phyloP scores from a whole-genome alignment of 495 filamentous ascomycete species.

The Neurospora sublineolata region DNA sequence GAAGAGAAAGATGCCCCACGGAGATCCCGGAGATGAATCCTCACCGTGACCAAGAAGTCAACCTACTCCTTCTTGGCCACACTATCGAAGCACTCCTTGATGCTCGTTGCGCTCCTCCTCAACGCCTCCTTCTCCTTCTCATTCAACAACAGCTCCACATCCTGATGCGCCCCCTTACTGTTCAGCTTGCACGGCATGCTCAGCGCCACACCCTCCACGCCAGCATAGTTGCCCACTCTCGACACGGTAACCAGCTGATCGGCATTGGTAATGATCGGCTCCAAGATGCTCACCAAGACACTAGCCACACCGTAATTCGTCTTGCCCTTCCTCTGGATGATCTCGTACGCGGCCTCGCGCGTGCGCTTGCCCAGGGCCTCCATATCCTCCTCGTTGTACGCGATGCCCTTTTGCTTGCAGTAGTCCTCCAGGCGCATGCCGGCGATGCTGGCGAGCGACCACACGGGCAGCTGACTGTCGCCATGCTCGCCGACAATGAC shows the following conservation, averaged over 20 bases:
- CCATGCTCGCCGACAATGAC: conserved; percentile 24
- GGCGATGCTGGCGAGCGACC: conserved; percentile 21
- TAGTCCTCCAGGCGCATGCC: conserved; percentile 22
- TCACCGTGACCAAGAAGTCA: background rate
- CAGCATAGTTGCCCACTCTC: conserved; percentile 18
- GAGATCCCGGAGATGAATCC: background rate
- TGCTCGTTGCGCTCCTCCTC: conserved; percentile 28
- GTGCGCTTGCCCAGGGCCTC: conserved; percentile 14
- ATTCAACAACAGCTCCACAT: conserved; percentile 18
- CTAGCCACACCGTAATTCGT: conserved; percentile 49
- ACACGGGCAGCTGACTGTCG: conserved; percentile 21
- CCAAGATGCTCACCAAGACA: conserved; percentile 20
- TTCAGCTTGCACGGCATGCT: conserved; percentile 26
- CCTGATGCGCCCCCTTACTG: conserved; percentile 15
- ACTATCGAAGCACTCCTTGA: conserved; percentile 6
- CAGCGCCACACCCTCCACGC: conserved; percentile 18
- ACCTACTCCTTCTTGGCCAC: background rate
- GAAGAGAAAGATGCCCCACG: background rate
- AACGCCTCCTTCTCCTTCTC: conserved; percentile 13
- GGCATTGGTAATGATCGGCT: conserved; percentile 19
- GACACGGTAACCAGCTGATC: conserved; percentile 21
- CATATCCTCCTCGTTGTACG: conserved; percentile 14
- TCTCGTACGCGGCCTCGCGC: conserved; percentile 40
- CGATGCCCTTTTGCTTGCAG: conserved; percentile 10
- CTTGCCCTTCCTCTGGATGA: conserved; percentile 46